Evolutionary conservation across 2,329 filamentous ascomycete species (phyloP).

Genomic region (Penicillium sp.): DNA sequence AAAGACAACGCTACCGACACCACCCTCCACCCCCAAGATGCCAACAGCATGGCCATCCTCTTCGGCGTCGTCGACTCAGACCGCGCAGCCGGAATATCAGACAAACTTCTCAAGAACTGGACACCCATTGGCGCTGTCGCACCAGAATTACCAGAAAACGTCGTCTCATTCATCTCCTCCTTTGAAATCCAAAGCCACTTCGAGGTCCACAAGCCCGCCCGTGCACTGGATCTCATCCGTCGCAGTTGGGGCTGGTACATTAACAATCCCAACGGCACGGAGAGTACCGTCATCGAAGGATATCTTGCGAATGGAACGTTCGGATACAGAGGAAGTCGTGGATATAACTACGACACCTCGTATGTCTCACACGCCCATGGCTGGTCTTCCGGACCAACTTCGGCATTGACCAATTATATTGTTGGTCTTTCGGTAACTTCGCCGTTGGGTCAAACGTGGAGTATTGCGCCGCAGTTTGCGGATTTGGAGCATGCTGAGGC

Average conservation of each 20-base stretch:
- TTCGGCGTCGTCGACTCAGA: conserved; percentile 53
- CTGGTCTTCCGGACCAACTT: conserved; percentile 52
- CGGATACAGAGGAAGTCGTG: conserved; percentile 60
- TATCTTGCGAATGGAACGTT: conserved; percentile 63
- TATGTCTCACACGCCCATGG: conserved; percentile 53
- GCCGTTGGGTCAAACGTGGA: conserved; percentile 51
- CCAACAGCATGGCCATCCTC: conserved; percentile 62
- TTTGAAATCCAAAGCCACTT: conserved; percentile 67
- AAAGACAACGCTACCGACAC: conserved; percentile 59
- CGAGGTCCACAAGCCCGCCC: conserved; percentile 52
- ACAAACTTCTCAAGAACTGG: conserved; percentile 59
- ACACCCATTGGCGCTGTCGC: conserved; percentile 60
- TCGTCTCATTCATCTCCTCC: conserved; percentile 64
- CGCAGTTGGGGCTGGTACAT: conserved; percentile 67
- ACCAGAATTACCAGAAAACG: conserved; percentile 63
- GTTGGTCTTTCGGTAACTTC: conserved; percentile 52
- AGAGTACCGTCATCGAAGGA: conserved; percentile 65
- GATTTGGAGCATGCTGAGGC: conserved; percentile 52
- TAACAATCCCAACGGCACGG: conserved; percentile 62
- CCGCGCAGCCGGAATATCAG: conserved; percentile 51
- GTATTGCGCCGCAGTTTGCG: conserved; percentile 52
- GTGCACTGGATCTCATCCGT: conserved; percentile 63
- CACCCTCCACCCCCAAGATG: conserved; percentile 65
- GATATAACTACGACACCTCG: conserved; percentile 57
- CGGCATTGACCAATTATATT: conserved; percentile 52